A percentile compares a stretch with the other conserved stretches of the same genome.
Conservation (phyloP, 192 early-diverging fungal genomes). For the Podila clonocystis region DNA sequence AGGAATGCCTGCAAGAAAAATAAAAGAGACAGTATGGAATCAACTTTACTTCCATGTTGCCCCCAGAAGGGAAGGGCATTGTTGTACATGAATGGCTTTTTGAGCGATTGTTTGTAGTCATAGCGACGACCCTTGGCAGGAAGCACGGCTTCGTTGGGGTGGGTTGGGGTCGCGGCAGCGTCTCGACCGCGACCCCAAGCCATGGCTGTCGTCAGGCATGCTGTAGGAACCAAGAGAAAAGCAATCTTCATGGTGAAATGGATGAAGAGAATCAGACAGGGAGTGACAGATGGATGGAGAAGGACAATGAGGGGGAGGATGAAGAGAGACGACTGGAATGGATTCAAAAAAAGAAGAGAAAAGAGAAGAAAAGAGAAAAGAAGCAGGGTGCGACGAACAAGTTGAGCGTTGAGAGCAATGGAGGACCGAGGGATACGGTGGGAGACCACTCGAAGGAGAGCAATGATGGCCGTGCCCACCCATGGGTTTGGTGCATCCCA, state of each 20-base stretch:
- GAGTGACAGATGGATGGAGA: too few relatives aligned
- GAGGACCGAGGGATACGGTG: too few relatives aligned
- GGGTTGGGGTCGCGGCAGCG: not conserved
- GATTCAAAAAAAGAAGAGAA: not conserved
- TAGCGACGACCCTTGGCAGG: conserved; percentile 38
- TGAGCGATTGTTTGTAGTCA: conserved; percentile 73
- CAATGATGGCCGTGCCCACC: too few relatives aligned
- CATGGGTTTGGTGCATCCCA: too few relatives aligned
- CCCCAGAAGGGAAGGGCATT: conserved; percentile 62
- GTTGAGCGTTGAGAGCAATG: too few relatives aligned
- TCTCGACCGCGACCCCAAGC: conserved; percentile 15
- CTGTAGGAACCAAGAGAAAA: conserved; percentile 9
- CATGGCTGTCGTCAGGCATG: conserved; percentile 17
- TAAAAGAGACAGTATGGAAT: not conserved
- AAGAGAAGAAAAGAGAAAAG: too few relatives aligned
- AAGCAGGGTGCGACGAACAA: too few relatives aligned
- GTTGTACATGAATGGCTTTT: conserved; percentile 63
- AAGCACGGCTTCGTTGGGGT: not conserved
- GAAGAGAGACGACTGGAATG: not conserved
- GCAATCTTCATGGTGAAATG: conserved; percentile 18
- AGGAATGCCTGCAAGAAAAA: not conserved
- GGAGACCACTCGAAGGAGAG: too few relatives aligned
- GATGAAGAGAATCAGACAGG: not conserved
- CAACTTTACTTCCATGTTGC: conserved; percentile 54
- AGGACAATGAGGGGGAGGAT: not conserved